These are phyloP conservation scores for Trypanosoma melophagium DNA, from an alignment of 208 protist species.

Conservation along the genomic window DNA sequence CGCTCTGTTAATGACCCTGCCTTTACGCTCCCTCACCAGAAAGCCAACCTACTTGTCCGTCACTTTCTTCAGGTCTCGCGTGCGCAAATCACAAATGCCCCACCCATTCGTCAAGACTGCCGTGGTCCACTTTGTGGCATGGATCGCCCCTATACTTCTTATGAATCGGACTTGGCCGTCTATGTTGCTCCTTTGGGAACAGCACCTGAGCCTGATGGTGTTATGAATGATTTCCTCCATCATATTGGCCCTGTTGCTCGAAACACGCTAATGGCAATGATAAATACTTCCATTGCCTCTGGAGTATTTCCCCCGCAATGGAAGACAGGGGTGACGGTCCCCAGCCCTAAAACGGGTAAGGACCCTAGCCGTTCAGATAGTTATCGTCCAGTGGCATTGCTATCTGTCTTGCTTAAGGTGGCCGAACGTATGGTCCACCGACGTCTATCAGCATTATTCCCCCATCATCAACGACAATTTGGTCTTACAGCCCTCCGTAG, in stretches of 20 bases:
- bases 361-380: not conserved
- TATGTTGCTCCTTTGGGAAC: not conserved
- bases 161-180: not conserved
- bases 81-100: not conserved
- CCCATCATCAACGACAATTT: slow-evolving; percentile 1
- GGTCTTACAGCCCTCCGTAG: not conserved
- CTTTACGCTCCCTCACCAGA: not conserved
- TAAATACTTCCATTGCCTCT: not conserved
- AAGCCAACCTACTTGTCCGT: not conserved
- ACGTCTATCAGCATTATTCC: not conserved
- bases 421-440: not conserved
- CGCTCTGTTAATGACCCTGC: not conserved
- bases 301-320: not conserved
- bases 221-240: not conserved
- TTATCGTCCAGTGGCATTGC: slow-evolving; percentile 2
- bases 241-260: not conserved
- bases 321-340: not conserved
- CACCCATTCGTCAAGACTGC: not conserved
- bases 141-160: not conserved
- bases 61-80: not conserved
- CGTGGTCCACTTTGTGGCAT: not conserved
- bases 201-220: not conserved
- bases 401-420: not conserved
- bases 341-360: not conserved
- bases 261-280: not conserved